Percentiles rank a stretch among this genome's conserved stretches.
Evolutionary conservation across 129 eudicot genomes (phyloP).

Genomic region (Rutidosis leptorrhynchoides): DNA sequence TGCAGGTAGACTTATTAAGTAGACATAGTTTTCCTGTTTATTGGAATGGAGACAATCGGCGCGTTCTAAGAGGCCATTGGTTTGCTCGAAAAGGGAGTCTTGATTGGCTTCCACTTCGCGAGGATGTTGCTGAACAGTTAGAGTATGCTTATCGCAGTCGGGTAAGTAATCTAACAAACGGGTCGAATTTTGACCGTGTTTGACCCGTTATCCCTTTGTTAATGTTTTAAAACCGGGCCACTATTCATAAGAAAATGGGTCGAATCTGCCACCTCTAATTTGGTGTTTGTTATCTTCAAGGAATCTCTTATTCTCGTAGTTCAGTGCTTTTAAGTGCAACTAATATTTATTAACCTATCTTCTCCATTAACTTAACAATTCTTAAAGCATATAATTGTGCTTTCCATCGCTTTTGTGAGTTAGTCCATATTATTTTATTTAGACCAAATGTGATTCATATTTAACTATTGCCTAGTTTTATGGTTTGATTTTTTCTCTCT

Average conservation of each 20-base stretch:
- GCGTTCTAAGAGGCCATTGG: conserved; percentile 99
- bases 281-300: conserved; percentile 11
- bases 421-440: neutral
- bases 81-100: conserved; percentile 94
- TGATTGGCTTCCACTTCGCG: conserved; percentile 97
- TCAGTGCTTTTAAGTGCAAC: neutral
- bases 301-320: conserved; percentile 4
- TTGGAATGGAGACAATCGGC: conserved; percentile 96
- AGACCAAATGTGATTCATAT: conserved; percentile 12
- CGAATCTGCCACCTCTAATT: neutral
- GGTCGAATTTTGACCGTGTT: neutral
- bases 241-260: neutral
- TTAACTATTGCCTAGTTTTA: conserved; percentile 4
- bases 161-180: conserved; percentile 36
- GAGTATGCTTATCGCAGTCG: conserved; percentile 85
- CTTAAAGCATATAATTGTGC: neutral
- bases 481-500: conserved; percentile 23
- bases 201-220: neutral
- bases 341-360: neutral
- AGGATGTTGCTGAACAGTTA: conserved; percentile 95
- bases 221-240: conserved; percentile 1
- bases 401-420: neutral
- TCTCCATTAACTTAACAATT: conserved; percentile 5
- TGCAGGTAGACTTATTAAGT: conserved; percentile 89
- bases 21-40: conserved; percentile 97